phyloP scores from a whole-genome alignment of 2,329 filamentous ascomycete species.

The Ophiostoma tasmaniense region DNA sequence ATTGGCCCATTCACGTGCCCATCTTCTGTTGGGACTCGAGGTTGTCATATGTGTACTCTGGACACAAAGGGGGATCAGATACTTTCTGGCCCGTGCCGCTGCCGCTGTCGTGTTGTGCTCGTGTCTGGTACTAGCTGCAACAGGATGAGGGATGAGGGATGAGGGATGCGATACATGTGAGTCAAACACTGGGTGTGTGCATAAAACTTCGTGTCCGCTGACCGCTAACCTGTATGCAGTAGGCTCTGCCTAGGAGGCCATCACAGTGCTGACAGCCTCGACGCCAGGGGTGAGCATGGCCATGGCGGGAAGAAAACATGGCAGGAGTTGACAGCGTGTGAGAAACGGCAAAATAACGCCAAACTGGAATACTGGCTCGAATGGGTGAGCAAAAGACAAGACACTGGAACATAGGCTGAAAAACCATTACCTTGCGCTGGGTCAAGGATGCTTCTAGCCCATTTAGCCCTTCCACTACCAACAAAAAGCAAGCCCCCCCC shows the following conservation, averaged over 20 bases:
- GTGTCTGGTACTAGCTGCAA: background rate
- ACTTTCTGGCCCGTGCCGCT: background rate
- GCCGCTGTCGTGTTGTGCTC: background rate
- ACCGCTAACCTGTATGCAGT: background rate
- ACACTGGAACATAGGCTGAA: background rate
- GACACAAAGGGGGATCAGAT: background rate
- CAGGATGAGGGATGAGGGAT: background rate
- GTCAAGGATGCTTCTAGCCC: background rate
- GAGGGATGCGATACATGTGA: background rate
- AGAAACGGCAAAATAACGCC: background rate
- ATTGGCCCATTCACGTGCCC: background rate
- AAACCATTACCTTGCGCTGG: background rate
- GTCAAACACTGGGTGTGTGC: background rate
- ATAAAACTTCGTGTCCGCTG: background rate
- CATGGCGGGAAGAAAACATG: background rate
- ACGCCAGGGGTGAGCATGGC: background rate
- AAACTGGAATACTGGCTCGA: background rate
- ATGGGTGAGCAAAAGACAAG: no score
- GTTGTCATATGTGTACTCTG: background rate
- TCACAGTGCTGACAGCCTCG: background rate
- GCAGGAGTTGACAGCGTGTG: background rate
- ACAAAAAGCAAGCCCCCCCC: background rate
- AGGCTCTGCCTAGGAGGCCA: no score
- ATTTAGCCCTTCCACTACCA: background rate
- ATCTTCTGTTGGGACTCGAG: background rate